Conservation (phyloP, 106 monocot species). For the Dendrobium chrysotoxum region DNA sequence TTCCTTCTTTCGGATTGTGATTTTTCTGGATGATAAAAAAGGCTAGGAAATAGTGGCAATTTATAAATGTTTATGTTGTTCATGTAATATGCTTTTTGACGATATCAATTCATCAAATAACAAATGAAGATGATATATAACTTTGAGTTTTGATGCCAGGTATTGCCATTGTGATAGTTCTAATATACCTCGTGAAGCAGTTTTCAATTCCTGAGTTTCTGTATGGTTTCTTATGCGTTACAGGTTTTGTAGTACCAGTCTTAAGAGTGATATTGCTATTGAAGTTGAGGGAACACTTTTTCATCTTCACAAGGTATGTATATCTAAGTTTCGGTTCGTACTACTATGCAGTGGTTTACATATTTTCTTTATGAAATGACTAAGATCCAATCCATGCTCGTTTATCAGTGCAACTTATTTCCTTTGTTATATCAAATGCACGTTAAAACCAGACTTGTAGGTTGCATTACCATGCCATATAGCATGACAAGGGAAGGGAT, state of each 20-base stretch:
- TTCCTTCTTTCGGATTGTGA: not conserved
- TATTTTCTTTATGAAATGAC: not conserved
- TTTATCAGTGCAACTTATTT: not conserved
- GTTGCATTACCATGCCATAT: not conserved
- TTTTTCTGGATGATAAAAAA: not conserved
- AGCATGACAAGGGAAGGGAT: not conserved
- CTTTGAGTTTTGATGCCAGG: not conserved
- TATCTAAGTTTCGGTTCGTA: not conserved
- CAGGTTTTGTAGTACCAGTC: conserved; percentile 23
- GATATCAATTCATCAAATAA: not conserved
- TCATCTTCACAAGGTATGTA: conserved; percentile 44
- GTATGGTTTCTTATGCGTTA: conserved; percentile 2
- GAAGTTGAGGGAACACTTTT: conserved; percentile 28
- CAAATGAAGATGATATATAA: not conserved
- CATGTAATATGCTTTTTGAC: not conserved
- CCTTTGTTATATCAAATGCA: not conserved
- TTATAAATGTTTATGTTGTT: not conserved
- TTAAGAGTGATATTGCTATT: conserved; percentile 36
- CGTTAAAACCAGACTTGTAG: not conserved
- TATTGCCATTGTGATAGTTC: not conserved
- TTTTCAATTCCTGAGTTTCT: not conserved
- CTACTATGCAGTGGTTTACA: not conserved
- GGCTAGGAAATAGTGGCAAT: not conserved
- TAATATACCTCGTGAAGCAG: not conserved
- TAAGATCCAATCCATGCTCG: not conserved